These are phyloP conservation scores for Boletus reticulatus DNA, from an alignment of 768 basidiomycete species.

Conservation along the genomic window DNA sequence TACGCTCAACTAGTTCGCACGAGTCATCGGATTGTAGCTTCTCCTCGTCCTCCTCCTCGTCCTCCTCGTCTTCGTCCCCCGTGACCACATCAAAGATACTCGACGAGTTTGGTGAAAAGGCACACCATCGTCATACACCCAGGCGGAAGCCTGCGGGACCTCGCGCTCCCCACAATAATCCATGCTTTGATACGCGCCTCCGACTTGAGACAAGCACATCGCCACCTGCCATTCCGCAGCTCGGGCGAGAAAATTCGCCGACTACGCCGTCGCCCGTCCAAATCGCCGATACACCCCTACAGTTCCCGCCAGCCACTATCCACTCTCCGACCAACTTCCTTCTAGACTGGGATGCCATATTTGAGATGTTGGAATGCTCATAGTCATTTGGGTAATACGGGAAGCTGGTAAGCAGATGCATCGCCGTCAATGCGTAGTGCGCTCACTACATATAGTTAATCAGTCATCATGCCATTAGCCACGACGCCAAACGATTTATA, in stretches of 20 bases:
- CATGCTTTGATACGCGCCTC: constrained; percentile 7
- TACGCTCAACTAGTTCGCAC: constrained; percentile 13
- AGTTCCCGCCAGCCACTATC: not conserved
- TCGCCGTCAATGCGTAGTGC: not conserved
- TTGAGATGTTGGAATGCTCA: constrained; percentile 26
- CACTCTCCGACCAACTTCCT: constrained; percentile 18
- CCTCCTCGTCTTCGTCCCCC: constrained; percentile 16
- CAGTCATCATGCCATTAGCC: not conserved
- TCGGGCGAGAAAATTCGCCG: not conserved
- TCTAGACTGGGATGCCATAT: constrained; percentile 33
- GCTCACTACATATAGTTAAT: constrained; percentile 6
- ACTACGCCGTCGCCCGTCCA: constrained; percentile 1
- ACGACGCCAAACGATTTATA: not conserved
- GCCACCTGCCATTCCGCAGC: constrained; percentile 1
- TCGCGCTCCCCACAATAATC: constrained; percentile 18
- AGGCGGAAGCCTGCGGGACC: constrained; percentile 28
- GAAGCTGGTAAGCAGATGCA: constrained; percentile 13
- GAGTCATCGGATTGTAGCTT: constrained; percentile 13
- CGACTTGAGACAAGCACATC: constrained; percentile 21
- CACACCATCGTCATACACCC: not conserved
- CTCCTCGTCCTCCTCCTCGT: constrained; percentile 3
- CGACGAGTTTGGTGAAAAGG: constrained; percentile 4
- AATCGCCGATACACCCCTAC: not conserved
- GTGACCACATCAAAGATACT: not conserved
- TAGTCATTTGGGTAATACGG: not conserved